These are phyloP conservation scores for Amaranthus tricolor DNA, from an alignment of 179 eudicot genomes.

Conservation along the genomic window DNA sequence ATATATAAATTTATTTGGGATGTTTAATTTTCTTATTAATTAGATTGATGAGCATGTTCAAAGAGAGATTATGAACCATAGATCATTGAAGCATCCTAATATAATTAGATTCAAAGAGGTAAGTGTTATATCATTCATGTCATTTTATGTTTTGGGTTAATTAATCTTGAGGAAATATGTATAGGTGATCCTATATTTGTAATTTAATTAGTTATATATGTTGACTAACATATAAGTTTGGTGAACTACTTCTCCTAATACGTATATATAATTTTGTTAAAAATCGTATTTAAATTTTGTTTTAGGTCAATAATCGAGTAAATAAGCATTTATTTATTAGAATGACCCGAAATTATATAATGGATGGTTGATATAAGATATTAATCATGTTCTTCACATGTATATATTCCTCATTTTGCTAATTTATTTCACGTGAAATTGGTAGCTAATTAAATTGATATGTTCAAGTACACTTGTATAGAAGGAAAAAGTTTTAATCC, in stretches of 20 bases:
- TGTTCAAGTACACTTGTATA: no score
- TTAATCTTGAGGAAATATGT: no score
- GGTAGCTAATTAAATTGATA: not conserved
- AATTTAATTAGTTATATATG: no score
- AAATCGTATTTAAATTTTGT: no score
- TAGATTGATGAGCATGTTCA: slow-evolving; percentile 89
- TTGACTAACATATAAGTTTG: no score
- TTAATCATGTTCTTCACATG: slow-evolving; percentile 12
- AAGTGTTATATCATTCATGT: not conserved
- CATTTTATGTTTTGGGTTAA: no score
- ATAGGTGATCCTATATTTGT: no score
- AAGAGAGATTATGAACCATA: slow-evolving; percentile 81
- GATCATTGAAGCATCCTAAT: slow-evolving; percentile 73
- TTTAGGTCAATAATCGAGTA: no score
- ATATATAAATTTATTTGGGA: not conserved
- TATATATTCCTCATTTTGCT: not conserved
- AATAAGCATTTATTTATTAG: no score
- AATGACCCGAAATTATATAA: no score
- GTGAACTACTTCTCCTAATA: not conserved
- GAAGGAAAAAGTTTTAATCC: not conserved
- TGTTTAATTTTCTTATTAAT: not conserved
- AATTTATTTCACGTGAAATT: not conserved
- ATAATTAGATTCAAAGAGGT: slow-evolving; percentile 85
- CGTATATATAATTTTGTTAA: not conserved
- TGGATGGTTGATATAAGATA: not conserved